Conservation (phyloP, 164 flowering plant genomes). For the Magnolia kwangsiensis region DNA sequence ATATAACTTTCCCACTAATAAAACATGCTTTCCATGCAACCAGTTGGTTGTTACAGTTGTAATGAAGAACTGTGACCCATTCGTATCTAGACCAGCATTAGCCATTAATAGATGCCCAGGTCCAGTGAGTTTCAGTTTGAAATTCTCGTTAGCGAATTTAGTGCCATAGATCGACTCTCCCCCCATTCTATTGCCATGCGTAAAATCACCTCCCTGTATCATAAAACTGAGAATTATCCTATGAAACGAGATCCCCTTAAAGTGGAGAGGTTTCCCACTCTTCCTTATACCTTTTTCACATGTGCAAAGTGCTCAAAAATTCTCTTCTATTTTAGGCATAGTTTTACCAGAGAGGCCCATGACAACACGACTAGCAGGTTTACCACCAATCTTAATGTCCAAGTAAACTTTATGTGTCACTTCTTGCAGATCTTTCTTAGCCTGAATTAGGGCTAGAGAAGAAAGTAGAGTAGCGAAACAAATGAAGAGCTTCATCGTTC, state of each 20-base stretch:
- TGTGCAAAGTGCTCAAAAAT: slow-evolving; percentile 93
- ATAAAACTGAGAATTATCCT: too few relatives aligned
- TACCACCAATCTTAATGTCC: slow-evolving; percentile 79
- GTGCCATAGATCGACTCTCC: too few relatives aligned
- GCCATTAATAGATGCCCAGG: slow-evolving; percentile 96
- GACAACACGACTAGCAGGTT: slow-evolving; percentile 78
- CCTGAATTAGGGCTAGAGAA: slow-evolving; percentile 26
- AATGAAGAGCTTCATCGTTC: too few relatives aligned
- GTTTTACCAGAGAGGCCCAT: slow-evolving; percentile 88
- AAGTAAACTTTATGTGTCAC: slow-evolving; percentile 81
- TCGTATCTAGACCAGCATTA: slow-evolving; percentile 87
- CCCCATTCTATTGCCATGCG: too few relatives aligned
- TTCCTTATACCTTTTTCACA: slow-evolving; percentile 88
- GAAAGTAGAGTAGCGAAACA: too few relatives aligned
- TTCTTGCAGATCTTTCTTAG: slow-evolving; percentile 58
- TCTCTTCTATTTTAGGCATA: slow-evolving; percentile 88
- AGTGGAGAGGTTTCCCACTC: slow-evolving; percentile 91
- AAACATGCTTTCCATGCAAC: slow-evolving; percentile 96
- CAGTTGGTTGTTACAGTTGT: slow-evolving; percentile 96
- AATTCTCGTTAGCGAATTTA: too few relatives aligned
- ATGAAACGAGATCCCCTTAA: slow-evolving; percentile 84
- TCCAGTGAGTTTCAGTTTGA: slow-evolving; percentile 91
- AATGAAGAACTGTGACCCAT: slow-evolving; percentile 96
- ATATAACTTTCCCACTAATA: slow-evolving; percentile 88
- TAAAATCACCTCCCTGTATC: too few relatives aligned